Base-by-base conservation (phyloP, 2,329 filamentous ascomycete species). In the Grosmannia huntii region DNA sequence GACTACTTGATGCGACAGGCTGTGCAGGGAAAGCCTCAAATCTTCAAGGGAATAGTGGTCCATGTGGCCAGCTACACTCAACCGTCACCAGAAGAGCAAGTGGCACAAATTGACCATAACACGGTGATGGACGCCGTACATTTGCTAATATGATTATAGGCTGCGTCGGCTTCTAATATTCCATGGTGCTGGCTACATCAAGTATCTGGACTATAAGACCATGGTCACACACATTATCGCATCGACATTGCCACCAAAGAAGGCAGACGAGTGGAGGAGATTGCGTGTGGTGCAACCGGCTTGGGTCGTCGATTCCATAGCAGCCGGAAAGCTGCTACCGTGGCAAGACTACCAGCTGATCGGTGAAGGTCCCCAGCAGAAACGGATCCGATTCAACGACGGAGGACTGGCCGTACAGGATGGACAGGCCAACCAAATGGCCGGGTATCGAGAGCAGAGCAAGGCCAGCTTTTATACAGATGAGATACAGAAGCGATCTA, bases 51-150 rank as follows among this genome's bases (percentile, higher is more conserved):
- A 0, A 80, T 97, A 10, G 90, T 96, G 14, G 90, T 86, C 11
- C 89, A 96, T 71, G 87, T 99, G 27, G 95, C 91, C 65, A 94
- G 94, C 54, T 99, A 97, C 68, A 99, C 94, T 0, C 92, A 97
- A 66, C 94, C 94, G 0, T 90, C 91, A 1, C 76, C 96, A 57
- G 91, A 90, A 65, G 83, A 96, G 76, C 76, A 66, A 65, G 76
- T 69, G n/a, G 14, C 46, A 27, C 11, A 12, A 1, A 12, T 10
- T 25, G 11, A 5, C n/a, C 11, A 48, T n/a, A 4, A 21, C n/a
- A 48, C 44, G n/a, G 9, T 11, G 19, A 23, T 10, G 31, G 31
- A 10, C 31, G 9, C 31, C 31, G 31, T 14, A 11, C 21, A 49
- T 49, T 25, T 7, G 21, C n/a, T 25, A 23, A 25, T 10, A 44